These are phyloP conservation scores for Mrakia gelida DNA, from an alignment of 768 basidiomycete species.

Conservation along the genomic window DNA sequence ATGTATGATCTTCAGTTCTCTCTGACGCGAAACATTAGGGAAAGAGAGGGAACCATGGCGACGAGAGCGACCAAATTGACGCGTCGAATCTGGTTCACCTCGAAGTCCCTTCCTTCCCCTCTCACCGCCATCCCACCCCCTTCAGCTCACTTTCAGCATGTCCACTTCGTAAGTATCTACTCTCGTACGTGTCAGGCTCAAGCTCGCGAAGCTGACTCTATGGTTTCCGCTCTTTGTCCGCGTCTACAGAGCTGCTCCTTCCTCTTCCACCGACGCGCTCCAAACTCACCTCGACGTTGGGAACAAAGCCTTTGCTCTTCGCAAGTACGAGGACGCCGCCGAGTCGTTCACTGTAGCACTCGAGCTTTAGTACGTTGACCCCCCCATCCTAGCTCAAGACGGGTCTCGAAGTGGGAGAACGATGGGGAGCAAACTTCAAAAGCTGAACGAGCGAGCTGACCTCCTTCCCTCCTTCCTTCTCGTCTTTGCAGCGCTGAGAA, in stretches of 20 bases:
- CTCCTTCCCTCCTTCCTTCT: slow-evolving; percentile 12
- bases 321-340: slow-evolving; percentile 78
- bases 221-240: not conserved
- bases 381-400: not conserved
- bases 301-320: slow-evolving; percentile 65
- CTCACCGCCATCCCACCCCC: not conserved
- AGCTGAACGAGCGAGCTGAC: not conserved
- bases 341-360: slow-evolving; percentile 79
- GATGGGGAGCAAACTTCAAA: not conserved
- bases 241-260: slow-evolving; percentile 1
- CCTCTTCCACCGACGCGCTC: slow-evolving; percentile 13
- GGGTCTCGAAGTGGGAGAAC: not conserved
- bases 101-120: no score
- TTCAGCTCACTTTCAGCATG: not conserved
- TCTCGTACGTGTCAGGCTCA: no score
- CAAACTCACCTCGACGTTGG: slow-evolving; percentile 10
- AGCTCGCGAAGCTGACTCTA: not conserved
- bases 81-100: not conserved
- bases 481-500: slow-evolving; percentile 58
- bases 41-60: not conserved
- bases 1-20: not conserved
- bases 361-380: slow-evolving; percentile 65
- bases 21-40: not conserved
- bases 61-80: not conserved
- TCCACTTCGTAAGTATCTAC: not conserved